Base-by-base conservation (phyloP, 1,139 yeast genomes). In the Yamadazyma epiphylla region DNA sequence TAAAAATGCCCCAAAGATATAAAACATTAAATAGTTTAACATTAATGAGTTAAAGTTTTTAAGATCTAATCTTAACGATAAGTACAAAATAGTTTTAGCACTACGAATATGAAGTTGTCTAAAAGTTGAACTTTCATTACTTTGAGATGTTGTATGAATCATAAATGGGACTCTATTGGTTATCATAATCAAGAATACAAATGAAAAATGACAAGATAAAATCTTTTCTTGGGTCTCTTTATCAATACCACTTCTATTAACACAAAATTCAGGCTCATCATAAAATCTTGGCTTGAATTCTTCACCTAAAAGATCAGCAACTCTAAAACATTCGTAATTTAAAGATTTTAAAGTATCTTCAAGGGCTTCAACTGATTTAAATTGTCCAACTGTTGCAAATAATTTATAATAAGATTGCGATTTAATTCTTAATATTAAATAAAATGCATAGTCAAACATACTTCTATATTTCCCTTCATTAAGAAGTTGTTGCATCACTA, bases 1-100 rank as follows among this genome's bases (percentile, higher is more conserved):
- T 27, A 65, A 47, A 33, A 55, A 63, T 2, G 70, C 72, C 13
- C 60, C 49, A 26, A 62, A 49, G 0, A 69, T 65, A 34, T 48
- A 64, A 32, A 55, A 57, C 19, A 53, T 28, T 9, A 58, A 35
- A 66, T 69, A 62, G 29, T 57, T 57, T 29, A 48, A 41, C 22
- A 48, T 49, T 2, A 62, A 46, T n/a, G 48, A 34, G 1, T 53
- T 43, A 1, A 48, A 34, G 6, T 39, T 43, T 5, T 38, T 29
- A 16, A 38, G 38, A 19, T 48, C 43, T 15, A 60, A 28, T 26
- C 44, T 51, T n/a, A 47, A 41, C 2, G 51, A 47, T 16, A 64
- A 35, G 12, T 49, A 46, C 17, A 66, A 42, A 5, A 65, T 52
- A 1, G 70, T 64, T 36, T 70, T 46, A 2, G 72, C 67, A 21